Base-by-base conservation (phyloP, 192 early-diverging fungal species). In the Neocallimastix lanati region DNA sequence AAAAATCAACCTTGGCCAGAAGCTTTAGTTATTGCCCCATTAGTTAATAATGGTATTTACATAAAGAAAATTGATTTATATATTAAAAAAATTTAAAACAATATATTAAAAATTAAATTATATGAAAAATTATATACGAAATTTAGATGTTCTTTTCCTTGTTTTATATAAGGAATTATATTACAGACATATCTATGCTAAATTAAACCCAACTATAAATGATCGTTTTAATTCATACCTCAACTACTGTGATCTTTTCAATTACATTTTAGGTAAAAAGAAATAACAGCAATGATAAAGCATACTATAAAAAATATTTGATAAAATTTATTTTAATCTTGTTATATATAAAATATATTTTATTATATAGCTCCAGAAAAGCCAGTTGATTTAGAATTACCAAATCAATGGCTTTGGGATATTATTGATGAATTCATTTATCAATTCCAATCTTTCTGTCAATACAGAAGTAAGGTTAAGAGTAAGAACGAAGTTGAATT, bases 391-490 rank as follows among this genome's bases (percentile, higher is more conserved):
- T 86, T 98, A 79, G 96, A 98, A 86, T 90, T 98, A 79, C 96
- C 96, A 29, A 97, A 95, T 88, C 96, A 96, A 86, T 98, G 96
- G 96, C 86, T 98, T 58, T 98, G 96, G 96, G 96, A 98, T 86
- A 97, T 98, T 83, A 95, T 98, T 81, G 96, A 98, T 82, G 96
- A 98, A 87, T 98, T 98, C 86, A 97, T 98, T 82, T 98, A 96
- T 86, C 96, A 98, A 88, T 98, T 96, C 91, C 96, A 98, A 88
- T 92, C 95, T 79, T 98, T 96, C 88, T 93, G 94, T 87, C 92
- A 94, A 81, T 96, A 95, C 89, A 92, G 96, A 79, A 94, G 92
- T 87, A 92, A 94, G 77, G 85, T 93, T 77, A 88, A 91, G 84
- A 93, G 89, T 86, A 94, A 93, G 84, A 86, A 86, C 28, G 89